A percentile compares a stretch with the other conserved stretches of the same genome.
phyloP scores from a whole-genome alignment of 2,329 filamentous ascomycete genomes.

The Geoglossum cookeanum region DNA sequence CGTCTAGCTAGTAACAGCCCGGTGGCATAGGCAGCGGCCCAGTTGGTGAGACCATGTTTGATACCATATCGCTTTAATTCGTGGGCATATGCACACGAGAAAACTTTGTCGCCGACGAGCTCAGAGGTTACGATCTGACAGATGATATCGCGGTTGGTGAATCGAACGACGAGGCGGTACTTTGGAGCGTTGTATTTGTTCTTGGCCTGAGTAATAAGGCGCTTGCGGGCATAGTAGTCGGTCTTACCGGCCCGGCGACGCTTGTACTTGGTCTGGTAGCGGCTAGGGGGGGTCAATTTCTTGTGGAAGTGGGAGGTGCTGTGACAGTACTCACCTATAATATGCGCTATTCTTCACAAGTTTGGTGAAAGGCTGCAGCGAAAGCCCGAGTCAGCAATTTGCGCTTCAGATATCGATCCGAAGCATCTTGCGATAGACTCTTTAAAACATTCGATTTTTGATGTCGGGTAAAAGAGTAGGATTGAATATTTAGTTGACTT shows the following conservation, averaged over 20 bases:
- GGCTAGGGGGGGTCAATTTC: constrained; percentile 32
- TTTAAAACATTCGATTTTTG: neutral
- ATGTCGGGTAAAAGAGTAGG: neutral
- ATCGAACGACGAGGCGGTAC: constrained; percentile 98
- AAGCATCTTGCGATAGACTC: constrained; percentile 99
- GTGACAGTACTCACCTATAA: constrained; percentile 59
- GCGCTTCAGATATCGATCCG: constrained; percentile 86
- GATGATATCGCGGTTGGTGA: constrained; percentile 99
- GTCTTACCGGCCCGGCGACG: constrained; percentile 92
- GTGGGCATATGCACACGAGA: constrained; percentile 81
- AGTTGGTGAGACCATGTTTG: constrained; percentile 98
- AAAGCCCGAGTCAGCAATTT: constrained; percentile 96
- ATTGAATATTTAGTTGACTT: neutral
- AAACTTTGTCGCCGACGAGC: constrained; percentile 95
- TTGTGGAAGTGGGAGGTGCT: neutral
- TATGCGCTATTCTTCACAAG: constrained; percentile 94
- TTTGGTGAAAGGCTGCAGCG: constrained; percentile 69
- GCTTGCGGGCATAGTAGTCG: constrained; percentile 99
- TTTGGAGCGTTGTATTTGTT: constrained; percentile 99
- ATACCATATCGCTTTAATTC: constrained; percentile 97
- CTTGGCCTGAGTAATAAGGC: constrained; percentile 99
- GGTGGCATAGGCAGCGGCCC: constrained; percentile 91
- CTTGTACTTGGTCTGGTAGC: constrained; percentile 99
- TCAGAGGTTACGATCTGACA: constrained; percentile 93
- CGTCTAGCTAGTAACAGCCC: constrained; percentile 95